phyloP scores from a whole-genome alignment of 805 yeast genomes.

The Kregervanrija pseudodelftensis region DNA sequence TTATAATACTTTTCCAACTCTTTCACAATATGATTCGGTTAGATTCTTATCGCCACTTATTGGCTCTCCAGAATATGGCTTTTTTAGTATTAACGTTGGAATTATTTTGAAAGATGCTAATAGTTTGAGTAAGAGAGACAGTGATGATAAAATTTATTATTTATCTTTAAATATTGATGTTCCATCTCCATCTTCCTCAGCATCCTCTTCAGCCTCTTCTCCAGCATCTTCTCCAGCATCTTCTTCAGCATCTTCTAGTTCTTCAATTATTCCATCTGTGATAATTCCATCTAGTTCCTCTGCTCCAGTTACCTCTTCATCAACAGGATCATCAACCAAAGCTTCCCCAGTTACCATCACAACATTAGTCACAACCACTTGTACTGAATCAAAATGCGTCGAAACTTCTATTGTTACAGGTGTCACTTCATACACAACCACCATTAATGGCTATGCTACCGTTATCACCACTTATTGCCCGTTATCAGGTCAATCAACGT shows the following conservation, averaged over 20 bases:
- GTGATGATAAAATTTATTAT: too few species aligned
- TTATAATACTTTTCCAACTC: too few species aligned
- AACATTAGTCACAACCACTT: conserved; percentile 2
- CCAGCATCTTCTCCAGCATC: too few species aligned
- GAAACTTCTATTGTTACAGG: conserved; percentile 3
- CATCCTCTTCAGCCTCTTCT: too few species aligned
- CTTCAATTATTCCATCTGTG: too few species aligned
- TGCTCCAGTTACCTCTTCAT: too few species aligned
- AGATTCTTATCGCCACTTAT: conserved; percentile 8
- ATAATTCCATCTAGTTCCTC: too few species aligned
- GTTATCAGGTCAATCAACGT: conserved; percentile 6
- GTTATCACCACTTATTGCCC: conserved; percentile 15
- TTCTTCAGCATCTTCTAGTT: too few species aligned
- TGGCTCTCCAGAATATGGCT: conserved; percentile 7
- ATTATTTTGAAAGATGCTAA: neutral
- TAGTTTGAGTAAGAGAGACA: neutral
- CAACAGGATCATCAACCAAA: too few species aligned
- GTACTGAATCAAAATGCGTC: conserved; percentile 2
- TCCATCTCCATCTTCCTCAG: too few species aligned
- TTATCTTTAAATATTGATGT: too few species aligned
- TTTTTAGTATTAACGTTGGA: conserved; percentile 1
- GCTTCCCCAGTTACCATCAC: too few species aligned
- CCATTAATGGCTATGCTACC: conserved; percentile 10
- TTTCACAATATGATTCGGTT: conserved; percentile 2
- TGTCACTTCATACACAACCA: conserved; percentile 9